Conservation (phyloP, 2,329 filamentous ascomycete genomes). For the Septoria linicola region DNA sequence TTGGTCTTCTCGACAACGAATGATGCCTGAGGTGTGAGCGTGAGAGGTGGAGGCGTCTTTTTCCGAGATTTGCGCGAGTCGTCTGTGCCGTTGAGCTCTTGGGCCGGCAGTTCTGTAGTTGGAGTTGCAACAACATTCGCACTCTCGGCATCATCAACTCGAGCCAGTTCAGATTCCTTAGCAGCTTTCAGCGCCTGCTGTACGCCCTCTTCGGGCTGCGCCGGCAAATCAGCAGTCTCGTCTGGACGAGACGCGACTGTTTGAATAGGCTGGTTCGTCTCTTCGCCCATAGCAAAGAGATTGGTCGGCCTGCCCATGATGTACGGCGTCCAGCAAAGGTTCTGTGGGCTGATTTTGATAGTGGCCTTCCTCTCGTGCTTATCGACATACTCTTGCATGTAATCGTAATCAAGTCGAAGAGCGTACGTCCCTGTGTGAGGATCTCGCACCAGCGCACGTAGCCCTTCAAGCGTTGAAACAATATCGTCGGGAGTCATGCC, state of each 20-base stretch:
- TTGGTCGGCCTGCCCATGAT: conserved; percentile 73
- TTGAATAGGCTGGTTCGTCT: conserved; percentile 55
- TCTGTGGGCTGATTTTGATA: conserved; percentile 75
- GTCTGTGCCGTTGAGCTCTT: conserved; percentile 22
- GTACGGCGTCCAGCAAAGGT: conserved; percentile 92
- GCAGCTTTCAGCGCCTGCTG: conserved; percentile 37
- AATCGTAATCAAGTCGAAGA: conserved; percentile 79
- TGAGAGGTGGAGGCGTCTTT: conserved; percentile 29
- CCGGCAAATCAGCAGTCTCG: conserved; percentile 56
- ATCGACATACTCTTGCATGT: conserved; percentile 81
- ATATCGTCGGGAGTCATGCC: conserved; percentile 97
- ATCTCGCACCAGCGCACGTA: conserved; percentile 86
- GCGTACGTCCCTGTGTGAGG: conserved; percentile 86
- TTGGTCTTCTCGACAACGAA: conserved; percentile 20
- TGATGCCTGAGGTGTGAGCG: conserved; percentile 34
- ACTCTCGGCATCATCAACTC: conserved; percentile 17
- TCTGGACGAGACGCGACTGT: conserved; percentile 79
- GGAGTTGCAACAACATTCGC: conserved; percentile 10
- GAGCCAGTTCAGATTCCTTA: conserved; percentile 11
- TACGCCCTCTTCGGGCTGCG: conserved; percentile 46
- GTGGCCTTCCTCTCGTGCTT: conserved; percentile 90
- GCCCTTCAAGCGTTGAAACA: conserved; percentile 84
- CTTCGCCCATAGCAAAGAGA: conserved; percentile 40
- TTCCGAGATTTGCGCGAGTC: conserved; percentile 27
- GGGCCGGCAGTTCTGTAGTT: conserved; percentile 26